Base-by-base conservation (phyloP, 441 rosid species). In the Viola pubescens region DNA sequence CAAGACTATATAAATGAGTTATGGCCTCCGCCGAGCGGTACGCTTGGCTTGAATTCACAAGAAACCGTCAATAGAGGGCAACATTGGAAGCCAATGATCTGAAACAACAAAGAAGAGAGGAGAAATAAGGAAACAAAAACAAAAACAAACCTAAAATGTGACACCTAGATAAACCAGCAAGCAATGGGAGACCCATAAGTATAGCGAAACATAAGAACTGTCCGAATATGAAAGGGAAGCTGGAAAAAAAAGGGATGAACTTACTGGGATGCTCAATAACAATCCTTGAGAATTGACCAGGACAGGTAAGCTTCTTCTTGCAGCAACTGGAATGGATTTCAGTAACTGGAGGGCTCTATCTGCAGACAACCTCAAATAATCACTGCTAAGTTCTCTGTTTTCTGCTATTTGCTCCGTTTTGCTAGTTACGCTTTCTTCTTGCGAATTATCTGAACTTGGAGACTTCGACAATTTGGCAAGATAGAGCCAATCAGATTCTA, bases 21-120 rank as follows among this genome's bases (percentile, higher is more conserved):
- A 54, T 74, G 52, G 60, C 99, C 96, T 60, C 97, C 94, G n/a
- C 95, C 95, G 7, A 88, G 95, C 40, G 94, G 95, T 62, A 83
- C 87, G 73, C 81, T 80, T 53, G 99, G 95, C 70, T 81, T 79
- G 81, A 84, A 90, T 63, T 59, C 73, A 59, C 80, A 80, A 44
- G 84, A 77, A 9, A 73, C 83, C 37, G 9, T 62, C 67, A 85
- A 60, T 71, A 84, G 81, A 63, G 86, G 78, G 75, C 94, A 94
- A 64, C 57, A 71, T 12, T 67, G 79, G 81, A 88, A 83, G 73
- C 87, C 80, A 67, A 90, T 77, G 72, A 79, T 82, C 97, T 94
- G 88, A 63, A 60, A 73, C 14, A 52, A 58, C 10, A 60, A 42
- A 46, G 53, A 64, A 44, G 6, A 65, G 34, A 67, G 54, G 56